Base-by-base conservation (phyloP, 768 basidiomycete species). In the Amanita molliuscula region DNA sequence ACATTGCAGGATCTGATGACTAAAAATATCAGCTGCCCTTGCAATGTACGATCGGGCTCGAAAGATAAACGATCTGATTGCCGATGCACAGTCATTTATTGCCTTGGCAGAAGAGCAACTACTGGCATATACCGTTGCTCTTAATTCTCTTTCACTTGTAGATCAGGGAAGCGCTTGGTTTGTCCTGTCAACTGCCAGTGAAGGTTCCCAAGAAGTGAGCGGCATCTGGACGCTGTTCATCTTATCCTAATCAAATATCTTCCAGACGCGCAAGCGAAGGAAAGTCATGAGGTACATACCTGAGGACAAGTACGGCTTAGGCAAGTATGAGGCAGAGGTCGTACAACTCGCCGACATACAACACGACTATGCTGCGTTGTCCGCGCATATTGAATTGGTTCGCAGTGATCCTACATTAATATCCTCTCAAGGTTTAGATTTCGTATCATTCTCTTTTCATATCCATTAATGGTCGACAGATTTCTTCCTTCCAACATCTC, bases 1-100 rank as follows among this genome's bases (percentile, higher is more conserved):
- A 31, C 47, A 47, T 21, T 52, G 33, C 50, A 45, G 48, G 50
- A 53, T 29, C 37, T 13, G 36, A 55, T 53, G 44, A 34, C 47
- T 34, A 44, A 50, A 53, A 44, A 56, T 29, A 25, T 49, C 60
- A 97, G 95, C 94, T 49, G 88, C 89, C 13, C 74, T 85, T 47
- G 82, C 82, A 8, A 96, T 98, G 94, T 97, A 94, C 64, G 88
- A 89, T 58, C 83, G 91, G 48, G 91, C 87, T 18, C 73, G 83
- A 55, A 87, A 91, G 60, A 67, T 98, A 7, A 80, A 77, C 45
- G 77, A 77, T 29, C 59, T 86, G 16, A 73, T 71, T 47, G 59
- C 57, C 23, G 72, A 73, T 58, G 54, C 66, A 23, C 55, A 62
- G 9, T 60, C 68, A 8, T 70, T 75, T 54, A 55, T 72, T 29